Base-by-base conservation (phyloP, 2,329 filamentous ascomycete species). In the Cryphonectria japonica region DNA sequence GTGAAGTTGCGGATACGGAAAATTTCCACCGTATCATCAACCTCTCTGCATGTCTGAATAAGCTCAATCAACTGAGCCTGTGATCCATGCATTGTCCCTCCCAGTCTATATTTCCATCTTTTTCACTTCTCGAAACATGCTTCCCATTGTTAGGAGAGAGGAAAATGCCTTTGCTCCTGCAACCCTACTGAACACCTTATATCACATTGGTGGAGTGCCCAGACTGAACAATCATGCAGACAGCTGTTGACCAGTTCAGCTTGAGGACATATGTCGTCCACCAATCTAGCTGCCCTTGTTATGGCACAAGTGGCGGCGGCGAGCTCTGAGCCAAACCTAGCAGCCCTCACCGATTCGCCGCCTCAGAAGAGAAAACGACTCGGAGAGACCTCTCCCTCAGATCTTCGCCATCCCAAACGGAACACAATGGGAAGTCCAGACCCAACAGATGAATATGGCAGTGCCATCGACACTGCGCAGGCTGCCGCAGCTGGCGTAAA, bases 401-500 rank as follows among this genome's bases (percentile, higher is more conserved):
- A 73, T 61, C 66, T 72, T 11, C 70, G 72, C 34, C 70, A 63
- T 16, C 65, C 69, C 37, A 73, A 73, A 62, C 62, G 72, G 39
- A 68, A 62, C 63, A 68, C 59, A 37, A 71, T 73, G 71, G 41
- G 29, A 22, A 71, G 66, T 54, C 71, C 69, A n/a, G 71, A 73
- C 29, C 69, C 71, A n/a, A 60, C 66, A 26, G 71, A 73, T 50
- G 69, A 54, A 37, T 73, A 71, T 43, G 63, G 52, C 57, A 63
- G 61, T 22, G 60, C 52, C 63, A 71, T 73, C 62, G 71, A 71
- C 59, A 71, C 71, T n/a, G 71, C 71, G 81, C 57, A 89, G 88
- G 78, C 86, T 86, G 82, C 82, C 6, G 82, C 83, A 65, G 81
- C 80, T 19, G 80, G 81, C 26, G 83, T 86, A 66, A 85, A 83